Conservation (phyloP, 805 yeast genomes). For the Candida dajiaensis region DNA sequence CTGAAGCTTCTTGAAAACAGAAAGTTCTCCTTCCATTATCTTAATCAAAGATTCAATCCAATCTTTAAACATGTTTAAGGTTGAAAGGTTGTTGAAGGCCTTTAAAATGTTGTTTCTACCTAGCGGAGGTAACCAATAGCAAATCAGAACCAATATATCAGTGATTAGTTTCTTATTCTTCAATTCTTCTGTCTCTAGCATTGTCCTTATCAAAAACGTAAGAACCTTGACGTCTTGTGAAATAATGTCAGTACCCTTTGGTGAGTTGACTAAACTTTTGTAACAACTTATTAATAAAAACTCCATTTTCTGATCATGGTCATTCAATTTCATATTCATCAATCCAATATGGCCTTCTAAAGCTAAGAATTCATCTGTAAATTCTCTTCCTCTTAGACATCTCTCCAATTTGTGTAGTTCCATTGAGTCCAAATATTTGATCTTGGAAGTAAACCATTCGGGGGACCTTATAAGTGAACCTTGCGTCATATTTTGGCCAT, state of each 20-base stretch:
- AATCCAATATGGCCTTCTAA: constrained; percentile 47
- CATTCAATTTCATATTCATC: constrained; percentile 37
- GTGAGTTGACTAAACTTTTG: constrained; percentile 38
- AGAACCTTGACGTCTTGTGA: constrained; percentile 20
- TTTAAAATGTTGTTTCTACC: constrained; percentile 27
- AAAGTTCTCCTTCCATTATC: constrained; percentile 12
- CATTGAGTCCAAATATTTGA: constrained; percentile 10
- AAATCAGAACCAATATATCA: constrained; percentile 37
- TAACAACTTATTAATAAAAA: constrained; percentile 44
- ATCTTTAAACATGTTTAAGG: constrained; percentile 13
- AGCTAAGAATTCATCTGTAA: constrained; percentile 34
- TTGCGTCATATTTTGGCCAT: neutral
- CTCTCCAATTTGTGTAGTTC: constrained; percentile 23
- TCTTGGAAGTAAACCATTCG: constrained; percentile 16
- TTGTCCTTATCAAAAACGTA: constrained; percentile 37
- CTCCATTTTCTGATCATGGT: constrained; percentile 45
- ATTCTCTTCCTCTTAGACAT: constrained; percentile 19
- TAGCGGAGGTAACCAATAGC: constrained; percentile 23
- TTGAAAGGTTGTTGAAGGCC: constrained; percentile 16
- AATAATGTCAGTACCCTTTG: constrained; percentile 20
- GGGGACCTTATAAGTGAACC: constrained; percentile 2
- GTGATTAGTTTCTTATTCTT: constrained; percentile 49
- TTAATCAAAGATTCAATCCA: constrained; percentile 15
- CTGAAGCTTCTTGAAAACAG: constrained; percentile 13
- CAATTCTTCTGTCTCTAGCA: constrained; percentile 43